Evolutionary conservation across 352 stramenopile species (phyloP), one percentile per base, ranked within the genome.

Genomic region (Pythium aphanidermatum): DNA sequence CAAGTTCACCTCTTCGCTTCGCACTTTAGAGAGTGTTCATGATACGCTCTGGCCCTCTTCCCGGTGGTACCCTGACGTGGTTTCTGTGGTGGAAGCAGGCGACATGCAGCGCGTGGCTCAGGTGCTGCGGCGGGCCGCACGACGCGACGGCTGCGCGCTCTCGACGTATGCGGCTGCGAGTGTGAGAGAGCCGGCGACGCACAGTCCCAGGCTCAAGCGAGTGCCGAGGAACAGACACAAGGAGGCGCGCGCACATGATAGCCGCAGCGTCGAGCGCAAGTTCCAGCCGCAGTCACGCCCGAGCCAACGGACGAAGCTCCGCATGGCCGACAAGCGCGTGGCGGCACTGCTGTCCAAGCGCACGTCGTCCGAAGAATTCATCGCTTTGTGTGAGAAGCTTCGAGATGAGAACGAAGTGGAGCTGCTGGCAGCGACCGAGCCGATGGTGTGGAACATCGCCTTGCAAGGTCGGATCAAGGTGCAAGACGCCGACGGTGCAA

Each of bases 371-470:
- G 23, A 51, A 0, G 49, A 33, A 9, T 75, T 85, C 30, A 58
- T 68, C 7, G 40, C 45, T 6, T 41, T 65, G 5, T 83, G 70
- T 26, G 54, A 53, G 0, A 41, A 64, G 29, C 52, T 90, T 14
- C 48, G 44, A 3, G 34, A 11, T 17, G 71, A 68, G 40, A 65
- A 81, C 28, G 53, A 78, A 26, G 68, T 73, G 16, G 23, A 39
- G 14, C 44, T 87, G 19, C 38, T 87, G 32, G 63, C 72, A 0
- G 48, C 34, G 7, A 86, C 74, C 0, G 72, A 87, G 35, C 50
- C 58, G 24, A 55, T 48, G n/a, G 64, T 29, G 5, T 90, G 77
- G 77, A 83, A 76, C 43, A 29, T 83, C 14, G 77, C 68, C 29
- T 56, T 90, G 34, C 66, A 70, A 56, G 65, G 66, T 36, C 68